Conservation (phyloP, 805 yeast genomes). For the Candida schatavii region DNA sequence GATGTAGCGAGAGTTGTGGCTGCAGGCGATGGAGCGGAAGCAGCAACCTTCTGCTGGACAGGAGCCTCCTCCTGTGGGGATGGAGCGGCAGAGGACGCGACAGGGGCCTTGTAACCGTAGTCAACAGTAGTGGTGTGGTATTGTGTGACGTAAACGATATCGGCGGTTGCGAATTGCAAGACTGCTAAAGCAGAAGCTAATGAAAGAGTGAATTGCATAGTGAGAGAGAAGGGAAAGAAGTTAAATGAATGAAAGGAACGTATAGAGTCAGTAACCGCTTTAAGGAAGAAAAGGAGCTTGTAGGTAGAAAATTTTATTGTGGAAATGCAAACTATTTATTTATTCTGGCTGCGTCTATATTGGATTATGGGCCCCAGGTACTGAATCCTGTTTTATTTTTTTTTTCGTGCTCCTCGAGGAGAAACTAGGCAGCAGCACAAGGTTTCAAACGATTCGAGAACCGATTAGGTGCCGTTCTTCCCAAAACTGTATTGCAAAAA, state of each 20-base stretch:
- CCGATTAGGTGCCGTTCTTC: neutral
- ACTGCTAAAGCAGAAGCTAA: conserved; percentile 18
- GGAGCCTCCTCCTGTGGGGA: conserved; percentile 2
- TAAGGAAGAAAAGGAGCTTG: neutral
- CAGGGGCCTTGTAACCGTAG: conserved; percentile 9
- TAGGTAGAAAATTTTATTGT: too few species aligned
- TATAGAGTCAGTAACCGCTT: neutral
- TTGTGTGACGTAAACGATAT: conserved; percentile 26
- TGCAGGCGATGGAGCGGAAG: conserved; percentile 9
- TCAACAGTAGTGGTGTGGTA: conserved; percentile 25
- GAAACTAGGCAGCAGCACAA: neutral
- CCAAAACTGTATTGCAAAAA: neutral
- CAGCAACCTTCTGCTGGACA: conserved; percentile 7
- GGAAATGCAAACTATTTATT: too few species aligned
- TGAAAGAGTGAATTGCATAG: conserved; percentile 6
- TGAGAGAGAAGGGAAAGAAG: neutral
- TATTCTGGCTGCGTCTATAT: too few species aligned
- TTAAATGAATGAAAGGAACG: neutral
- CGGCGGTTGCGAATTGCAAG: conserved; percentile 19
- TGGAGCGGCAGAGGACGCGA: conserved; percentile 6
- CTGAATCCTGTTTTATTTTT: too few species aligned
- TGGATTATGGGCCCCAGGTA: too few species aligned
- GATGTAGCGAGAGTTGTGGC: conserved; percentile 6
- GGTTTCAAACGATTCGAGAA: neutral
- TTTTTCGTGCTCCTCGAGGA: too few species aligned